Base-by-base conservation (phyloP, 495 filamentous ascomycete species). In the Penicillium cinerascens region DNA sequence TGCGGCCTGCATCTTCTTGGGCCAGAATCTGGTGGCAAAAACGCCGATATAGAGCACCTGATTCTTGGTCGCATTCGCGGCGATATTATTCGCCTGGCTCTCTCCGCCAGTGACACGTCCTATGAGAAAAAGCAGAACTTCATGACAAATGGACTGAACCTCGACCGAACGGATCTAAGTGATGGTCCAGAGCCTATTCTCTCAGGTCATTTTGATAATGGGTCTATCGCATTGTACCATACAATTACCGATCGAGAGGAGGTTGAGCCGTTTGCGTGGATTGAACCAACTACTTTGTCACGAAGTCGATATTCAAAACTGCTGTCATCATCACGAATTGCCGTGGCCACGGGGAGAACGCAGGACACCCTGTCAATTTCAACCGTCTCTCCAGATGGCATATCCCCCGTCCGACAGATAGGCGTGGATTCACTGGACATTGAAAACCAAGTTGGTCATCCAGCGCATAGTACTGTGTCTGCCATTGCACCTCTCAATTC, bases 1-100 rank as follows among this genome's bases (percentile, higher is more conserved):
- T 81, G 78, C 29, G 70, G 76, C 11, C 22, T 87, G 13, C 78
- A 81, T 59, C 55, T 87, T 1, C 55, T 87, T 22, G 54, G 66
- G 13, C 66, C 76, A 4, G 55, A 69, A 10, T 74, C 79, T 44
- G 54, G 45, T 43, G 55, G 45, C 18, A 60, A 67, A 50, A 49
- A 57, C 16, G 42, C 17, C 2, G 66, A 66, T 11, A 59, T 64
- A 4, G 70, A 67, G 43, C 65, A 74, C 54, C 23, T 77, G 46
- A 73, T 77, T 7, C 69, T 74, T 48, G 66, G 68, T 29, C 70
- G 74, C 15, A 59, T 66, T 44, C 64, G 66, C 41, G 70, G 74
- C 23, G 68, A 76, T 33, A 64, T 75, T 29, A 46, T 59, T 9
- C 74, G 72, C 50, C 51, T 75, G 39, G 62, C 63, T 0, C 67